These are phyloP conservation scores for Boletellus sp. DNA, from an alignment of 1,284 basidiomycete genomes.

Conservation along the genomic window DNA sequence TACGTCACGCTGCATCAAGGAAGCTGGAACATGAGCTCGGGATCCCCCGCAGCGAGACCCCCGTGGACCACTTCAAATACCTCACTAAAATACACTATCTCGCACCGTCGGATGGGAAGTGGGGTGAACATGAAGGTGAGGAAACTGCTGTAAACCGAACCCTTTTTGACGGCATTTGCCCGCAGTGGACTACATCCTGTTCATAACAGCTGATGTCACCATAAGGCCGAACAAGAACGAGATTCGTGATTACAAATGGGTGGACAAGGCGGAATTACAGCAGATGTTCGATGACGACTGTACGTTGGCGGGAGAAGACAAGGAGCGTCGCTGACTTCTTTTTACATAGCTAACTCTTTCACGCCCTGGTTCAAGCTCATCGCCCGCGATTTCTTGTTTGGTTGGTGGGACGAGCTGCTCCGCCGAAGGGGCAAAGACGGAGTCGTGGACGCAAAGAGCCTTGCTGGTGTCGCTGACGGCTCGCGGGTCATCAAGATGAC, in stretches of 20 bases:
- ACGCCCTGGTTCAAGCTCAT: constrained; percentile 99
- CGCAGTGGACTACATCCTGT: constrained; percentile 97
- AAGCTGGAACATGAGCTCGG: constrained; percentile 98
- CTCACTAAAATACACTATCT: constrained; percentile 97
- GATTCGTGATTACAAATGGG: constrained; percentile 89
- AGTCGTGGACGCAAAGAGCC: constrained; percentile 62
- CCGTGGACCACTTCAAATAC: constrained; percentile 89
- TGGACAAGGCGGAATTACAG: constrained; percentile 85
- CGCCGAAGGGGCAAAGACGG: constrained; percentile 58
- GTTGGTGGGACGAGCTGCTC: constrained; percentile 95
- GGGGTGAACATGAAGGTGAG: constrained; percentile 98
- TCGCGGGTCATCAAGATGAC: constrained; percentile 77
- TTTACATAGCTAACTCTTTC: constrained; percentile 71
- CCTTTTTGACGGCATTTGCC: constrained; percentile 4
- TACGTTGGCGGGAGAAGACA: constrained; percentile 34
- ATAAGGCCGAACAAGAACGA: constrained; percentile 88
- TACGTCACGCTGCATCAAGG: constrained; percentile 84
- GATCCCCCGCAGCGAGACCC: constrained; percentile 77
- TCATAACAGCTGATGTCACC: constrained; percentile 88
- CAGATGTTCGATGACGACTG: constrained; percentile 85
- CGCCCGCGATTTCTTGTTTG: constrained; percentile 93
- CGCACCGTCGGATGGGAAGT: constrained; percentile 87
- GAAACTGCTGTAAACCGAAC: neutral
- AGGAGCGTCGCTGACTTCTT: constrained; percentile 8
- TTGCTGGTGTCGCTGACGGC: constrained; percentile 67